Conservation (phyloP, 2,329 filamentous ascomycete genomes). For the Fusarium redolens region DNA sequence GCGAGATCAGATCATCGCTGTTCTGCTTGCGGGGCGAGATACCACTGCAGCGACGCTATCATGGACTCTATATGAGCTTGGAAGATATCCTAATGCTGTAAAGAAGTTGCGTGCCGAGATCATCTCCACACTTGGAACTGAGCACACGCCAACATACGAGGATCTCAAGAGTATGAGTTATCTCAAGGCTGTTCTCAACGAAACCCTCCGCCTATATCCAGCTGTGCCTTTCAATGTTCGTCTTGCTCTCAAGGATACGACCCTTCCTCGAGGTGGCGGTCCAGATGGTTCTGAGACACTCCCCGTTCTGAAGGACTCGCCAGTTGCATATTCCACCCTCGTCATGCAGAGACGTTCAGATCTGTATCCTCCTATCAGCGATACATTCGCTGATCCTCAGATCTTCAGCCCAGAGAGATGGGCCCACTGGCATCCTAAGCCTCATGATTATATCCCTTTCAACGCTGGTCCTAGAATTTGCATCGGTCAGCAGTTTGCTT, state of each 20-base stretch:
- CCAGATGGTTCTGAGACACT: slow-evolving; percentile 71
- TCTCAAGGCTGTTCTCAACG: slow-evolving; percentile 77
- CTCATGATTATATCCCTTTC: slow-evolving; percentile 80
- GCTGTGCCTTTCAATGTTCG: slow-evolving; percentile 84
- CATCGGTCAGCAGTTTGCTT: slow-evolving; percentile 83
- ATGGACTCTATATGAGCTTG: slow-evolving; percentile 86
- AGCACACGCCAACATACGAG: slow-evolving; percentile 75
- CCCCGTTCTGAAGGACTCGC: slow-evolving; percentile 72
- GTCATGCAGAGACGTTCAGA: slow-evolving; percentile 78
- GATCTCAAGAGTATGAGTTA: slow-evolving; percentile 92
- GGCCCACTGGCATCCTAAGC: slow-evolving; percentile 70
- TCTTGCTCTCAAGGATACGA: slow-evolving; percentile 77
- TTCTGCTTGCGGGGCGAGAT: slow-evolving; percentile 87
- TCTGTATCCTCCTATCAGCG: slow-evolving; percentile 65
- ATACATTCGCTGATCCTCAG: slow-evolving; percentile 58
- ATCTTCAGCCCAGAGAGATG: slow-evolving; percentile 76
- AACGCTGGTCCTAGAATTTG: slow-evolving; percentile 80
- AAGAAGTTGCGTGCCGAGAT: slow-evolving; percentile 80
- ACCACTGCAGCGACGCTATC: slow-evolving; percentile 86
- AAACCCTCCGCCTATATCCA: slow-evolving; percentile 82
- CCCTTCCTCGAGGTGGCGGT: slow-evolving; percentile 77
- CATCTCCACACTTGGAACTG: slow-evolving; percentile 70
- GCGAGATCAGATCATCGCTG: slow-evolving; percentile 84
- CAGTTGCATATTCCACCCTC: slow-evolving; percentile 74
- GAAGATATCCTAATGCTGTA: slow-evolving; percentile 74